Conservation (phyloP, 2,329 filamentous ascomycete species). For the Phyllosticta ampelicida region DNA sequence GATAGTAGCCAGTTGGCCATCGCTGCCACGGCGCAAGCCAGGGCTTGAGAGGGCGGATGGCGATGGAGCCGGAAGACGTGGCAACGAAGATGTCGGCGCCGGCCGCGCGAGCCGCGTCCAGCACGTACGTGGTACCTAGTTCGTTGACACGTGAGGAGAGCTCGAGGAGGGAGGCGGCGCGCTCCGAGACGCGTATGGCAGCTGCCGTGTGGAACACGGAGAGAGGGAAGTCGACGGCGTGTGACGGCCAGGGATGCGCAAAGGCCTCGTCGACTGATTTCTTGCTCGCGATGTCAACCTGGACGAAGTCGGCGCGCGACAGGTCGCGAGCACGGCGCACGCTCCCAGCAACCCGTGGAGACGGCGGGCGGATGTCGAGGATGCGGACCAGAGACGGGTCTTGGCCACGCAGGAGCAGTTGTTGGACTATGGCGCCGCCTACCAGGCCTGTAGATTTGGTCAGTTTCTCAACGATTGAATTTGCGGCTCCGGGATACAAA, state of each 20-base stretch:
- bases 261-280: conserved; percentile 38
- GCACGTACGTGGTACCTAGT: conserved; percentile 38
- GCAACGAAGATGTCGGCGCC: conserved; percentile 42
- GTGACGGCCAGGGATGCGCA: conserved; percentile 35
- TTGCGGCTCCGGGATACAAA: background rate
- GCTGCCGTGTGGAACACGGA: conserved; percentile 50
- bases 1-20: conserved; percentile 31
- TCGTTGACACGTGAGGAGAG: conserved; percentile 41
- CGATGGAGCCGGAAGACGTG: conserved; percentile 43
- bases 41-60: conserved; percentile 32
- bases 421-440: conserved; percentile 44
- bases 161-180: conserved; percentile 35
- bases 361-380: conserved; percentile 36
- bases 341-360: conserved; percentile 25
- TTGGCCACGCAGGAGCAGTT: conserved; percentile 44
- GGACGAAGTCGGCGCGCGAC: conserved; percentile 32
- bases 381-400: conserved; percentile 42
- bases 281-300: conserved; percentile 42
- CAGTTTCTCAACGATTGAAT: no score
- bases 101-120: conserved; percentile 36
- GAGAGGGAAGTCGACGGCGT: conserved; percentile 35
- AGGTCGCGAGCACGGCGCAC: conserved; percentile 32
- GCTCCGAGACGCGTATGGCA: conserved; percentile 42
- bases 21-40: conserved; percentile 36
- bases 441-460: conserved; percentile 37